Evolutionary conservation across 2,329 filamentous ascomycete genomes (phyloP), one percentile per base, ranked within the genome.

Genomic region (Rugonectria rugulosa): DNA sequence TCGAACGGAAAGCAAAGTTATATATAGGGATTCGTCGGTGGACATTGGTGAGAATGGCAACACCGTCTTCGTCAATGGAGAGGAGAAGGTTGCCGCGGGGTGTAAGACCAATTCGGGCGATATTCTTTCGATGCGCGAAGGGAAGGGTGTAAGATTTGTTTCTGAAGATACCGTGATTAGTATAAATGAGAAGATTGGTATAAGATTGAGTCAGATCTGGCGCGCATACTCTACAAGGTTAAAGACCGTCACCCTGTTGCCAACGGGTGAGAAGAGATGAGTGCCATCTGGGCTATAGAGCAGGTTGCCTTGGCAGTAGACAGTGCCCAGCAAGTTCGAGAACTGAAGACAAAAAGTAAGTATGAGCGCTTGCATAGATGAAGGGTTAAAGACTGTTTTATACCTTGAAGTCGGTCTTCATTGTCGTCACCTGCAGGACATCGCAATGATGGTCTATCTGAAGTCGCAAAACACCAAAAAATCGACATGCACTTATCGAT

Each of bases 351-450:
- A 6, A 2, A 2, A 14, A 20, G 37, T 62, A 10, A 62, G 32
- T 1, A 48, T 6, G 32, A 24, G 23, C 26, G 31, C 21, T 14
- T 17, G 5, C 14, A 23, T 5, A 3, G 5, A 3, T 27, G 23
- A 46, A 7, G 32, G 31, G 10, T 14, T n/a, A 21, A 17, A 45
- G 19, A 24, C 24, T 29, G 15, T 17, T 9, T 55, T 75, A 61
- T 77, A 96, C 94, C 87, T 95, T 96, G 77, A 98, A 99, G 78
- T 98, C 94, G 65, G 93, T 98, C 90, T 98, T 99, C 95, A 99
- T 99, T 74, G 76, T 87, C 73, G 76, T 87, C 73, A 75, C 68
- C 70, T 70, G 64, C 65, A 68, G 68, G 68, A 71, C 72, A 76
- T 74, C 60, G 68, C 73, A 73, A 75, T 75, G 62, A 68, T 71